Evolutionary conservation across 257 asterid genomes (phyloP), one percentile per base, ranked within the genome.

Genomic region (Scutellaria barbata): DNA sequence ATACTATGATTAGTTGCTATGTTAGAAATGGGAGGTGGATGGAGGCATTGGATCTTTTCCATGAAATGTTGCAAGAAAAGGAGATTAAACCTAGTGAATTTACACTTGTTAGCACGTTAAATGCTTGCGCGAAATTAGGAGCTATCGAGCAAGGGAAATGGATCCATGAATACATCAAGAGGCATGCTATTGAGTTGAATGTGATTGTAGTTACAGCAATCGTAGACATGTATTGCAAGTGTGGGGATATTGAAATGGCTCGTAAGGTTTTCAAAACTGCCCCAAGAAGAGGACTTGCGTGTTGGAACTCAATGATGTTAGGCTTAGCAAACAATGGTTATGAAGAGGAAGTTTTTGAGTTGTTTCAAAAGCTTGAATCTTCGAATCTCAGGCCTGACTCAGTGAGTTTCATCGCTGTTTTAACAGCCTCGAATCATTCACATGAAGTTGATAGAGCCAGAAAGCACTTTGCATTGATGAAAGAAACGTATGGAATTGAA

Each of bases 261-360:
- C 69, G 74, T 11, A 61, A 64, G 18, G 77, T 84, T 16, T 89
- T 89, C 50, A 66, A 80, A 41, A 57, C 72, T 0, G 14, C 75
- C 35, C 66, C 77, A 1, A 41, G 57, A 16, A 87, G 77, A 67
- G 92, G 87, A 43, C 64, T 92, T 5, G 81, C 92, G 0, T 75
- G 88, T 51, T 92, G 97, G 97, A 89, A 89, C 55, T 81, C 97
- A 0, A 83, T 92, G 97, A 79, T 92, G 67, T 61, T 81, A 12
- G 95, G 96, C 42, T 80, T 89, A 76, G 95, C 90, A 11, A 85
- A 74, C 3, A 89, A 84, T 43, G 92, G 97, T 1, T 77, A 68
- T 22, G 85, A 77, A 63, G 67, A 74, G 1, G 82, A 86, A 71
- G 92, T 72, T 0, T 79, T 89, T 57, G 64, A 71, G 11, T 25